Evolutionary conservation across 2,329 filamentous ascomycete genomes (phyloP).

Genomic region (Fusarium pilosicola): DNA sequence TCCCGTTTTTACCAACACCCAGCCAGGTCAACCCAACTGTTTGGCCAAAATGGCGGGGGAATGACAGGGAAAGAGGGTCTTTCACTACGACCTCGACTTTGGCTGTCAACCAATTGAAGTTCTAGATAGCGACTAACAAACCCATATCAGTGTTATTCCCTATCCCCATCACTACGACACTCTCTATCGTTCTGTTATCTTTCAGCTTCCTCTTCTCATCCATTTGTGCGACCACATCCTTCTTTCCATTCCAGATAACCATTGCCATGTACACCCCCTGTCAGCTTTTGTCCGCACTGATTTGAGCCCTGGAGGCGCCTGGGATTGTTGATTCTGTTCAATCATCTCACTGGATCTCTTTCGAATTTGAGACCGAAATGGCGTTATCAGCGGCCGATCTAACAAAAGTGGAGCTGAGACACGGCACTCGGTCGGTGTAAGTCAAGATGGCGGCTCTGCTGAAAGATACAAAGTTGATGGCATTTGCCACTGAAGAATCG

Average conservation of each 20-base stretch:
- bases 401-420: constrained; percentile 33
- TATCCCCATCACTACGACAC: neutral
- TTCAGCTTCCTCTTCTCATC: neutral
- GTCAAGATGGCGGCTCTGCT: constrained; percentile 22
- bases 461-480: constrained; percentile 20
- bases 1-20: neutral
- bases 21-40: neutral
- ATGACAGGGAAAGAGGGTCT: constrained; percentile 24
- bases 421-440: constrained; percentile 40
- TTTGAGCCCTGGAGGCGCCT: constrained; percentile 22
- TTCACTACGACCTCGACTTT: neutral
- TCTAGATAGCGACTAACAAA: neutral
- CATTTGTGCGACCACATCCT: neutral
- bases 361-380: constrained; percentile 41
- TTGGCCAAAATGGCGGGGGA: constrained; percentile 24
- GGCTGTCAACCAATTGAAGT: neutral
- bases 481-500: constrained; percentile 28
- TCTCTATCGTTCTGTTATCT: neutral
- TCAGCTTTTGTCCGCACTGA: constrained; percentile 15
- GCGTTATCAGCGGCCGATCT: constrained; percentile 45
- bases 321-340: constrained; percentile 8
- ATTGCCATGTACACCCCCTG: neutral
- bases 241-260: neutral
- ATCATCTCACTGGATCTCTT: constrained; percentile 33
- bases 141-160: neutral